Conservation (phyloP, 345 rosid species). For the Clausena lansium region DNA sequence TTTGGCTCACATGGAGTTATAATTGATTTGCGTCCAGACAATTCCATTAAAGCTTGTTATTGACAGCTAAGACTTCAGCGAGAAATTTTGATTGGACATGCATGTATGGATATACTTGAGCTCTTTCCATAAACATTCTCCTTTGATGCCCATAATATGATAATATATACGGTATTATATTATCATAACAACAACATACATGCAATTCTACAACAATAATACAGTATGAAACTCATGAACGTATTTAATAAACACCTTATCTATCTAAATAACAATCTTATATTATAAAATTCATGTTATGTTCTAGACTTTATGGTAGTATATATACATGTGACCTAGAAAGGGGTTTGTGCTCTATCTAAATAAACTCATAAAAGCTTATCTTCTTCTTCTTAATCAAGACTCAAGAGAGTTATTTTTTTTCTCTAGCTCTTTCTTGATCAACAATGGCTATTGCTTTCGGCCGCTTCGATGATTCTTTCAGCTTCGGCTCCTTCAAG, state of each 20-base stretch:
- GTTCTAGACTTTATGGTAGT: not conserved
- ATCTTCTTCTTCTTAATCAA: not conserved
- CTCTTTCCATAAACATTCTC: not conserved
- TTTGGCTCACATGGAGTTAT: conserved; percentile 31
- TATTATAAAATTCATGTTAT: not conserved
- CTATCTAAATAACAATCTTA: not conserved
- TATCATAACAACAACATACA: not conserved
- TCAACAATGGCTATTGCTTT: conserved; percentile 58
- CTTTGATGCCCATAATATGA: not conserved
- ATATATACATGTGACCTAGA: not conserved
- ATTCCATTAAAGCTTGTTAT: conserved; percentile 30
- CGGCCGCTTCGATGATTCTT: conserved; percentile 82
- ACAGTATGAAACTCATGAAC: not conserved
- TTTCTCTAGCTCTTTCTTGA: not conserved
- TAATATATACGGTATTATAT: no score
- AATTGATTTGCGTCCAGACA: conserved; percentile 54
- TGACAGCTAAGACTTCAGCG: conserved; percentile 30
- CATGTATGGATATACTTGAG: conserved; percentile 11
- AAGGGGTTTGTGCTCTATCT: conserved; percentile 13
- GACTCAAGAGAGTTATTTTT: not conserved
- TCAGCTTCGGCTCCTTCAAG: conserved; percentile 71
- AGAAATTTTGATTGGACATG: conserved; percentile 18
- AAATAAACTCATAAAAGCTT: not conserved
- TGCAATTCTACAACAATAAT: not conserved
- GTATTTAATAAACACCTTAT: conserved; percentile 2